These are phyloP conservation scores for Smittium culicis DNA, from an alignment of 371 early-diverging fungal species.

Conservation along the genomic window DNA sequence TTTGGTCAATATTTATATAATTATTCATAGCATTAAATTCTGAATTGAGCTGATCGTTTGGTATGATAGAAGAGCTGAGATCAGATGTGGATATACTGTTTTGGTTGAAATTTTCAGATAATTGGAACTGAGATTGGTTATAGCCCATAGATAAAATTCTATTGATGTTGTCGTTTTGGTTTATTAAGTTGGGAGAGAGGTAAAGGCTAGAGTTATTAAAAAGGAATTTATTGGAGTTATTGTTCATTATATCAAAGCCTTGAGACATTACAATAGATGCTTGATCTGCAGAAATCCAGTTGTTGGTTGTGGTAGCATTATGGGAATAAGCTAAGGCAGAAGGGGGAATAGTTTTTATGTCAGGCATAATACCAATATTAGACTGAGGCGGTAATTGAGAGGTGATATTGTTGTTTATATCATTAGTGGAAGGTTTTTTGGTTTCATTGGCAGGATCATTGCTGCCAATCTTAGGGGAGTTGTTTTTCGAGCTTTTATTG, in stretches of 20 bases:
- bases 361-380: conserved; percentile 3
- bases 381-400: neutral
- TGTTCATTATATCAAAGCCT: neutral
- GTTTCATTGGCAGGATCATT: neutral
- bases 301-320: conserved; percentile 1
- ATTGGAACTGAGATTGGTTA: neutral
- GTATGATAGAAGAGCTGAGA: neutral
- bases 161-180: neutral
- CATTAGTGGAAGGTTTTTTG: neutral
- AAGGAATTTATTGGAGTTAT: neutral
- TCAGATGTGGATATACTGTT: neutral
- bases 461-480: neutral
- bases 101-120: neutral
- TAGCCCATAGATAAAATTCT: conserved; percentile 1
- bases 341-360: conserved; percentile 7
- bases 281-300: conserved; percentile 9
- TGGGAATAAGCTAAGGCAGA: neutral
- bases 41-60: neutral
- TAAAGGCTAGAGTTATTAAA: conserved; percentile 2
- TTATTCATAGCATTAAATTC: neutral
- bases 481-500: neutral
- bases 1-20: neutral
- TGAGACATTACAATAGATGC: conserved; percentile 3
- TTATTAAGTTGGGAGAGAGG: neutral
- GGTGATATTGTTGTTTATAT: neutral